Conservation (phyloP, 2,329 filamentous ascomycete genomes). For the Zasmidium citrigriseum region DNA sequence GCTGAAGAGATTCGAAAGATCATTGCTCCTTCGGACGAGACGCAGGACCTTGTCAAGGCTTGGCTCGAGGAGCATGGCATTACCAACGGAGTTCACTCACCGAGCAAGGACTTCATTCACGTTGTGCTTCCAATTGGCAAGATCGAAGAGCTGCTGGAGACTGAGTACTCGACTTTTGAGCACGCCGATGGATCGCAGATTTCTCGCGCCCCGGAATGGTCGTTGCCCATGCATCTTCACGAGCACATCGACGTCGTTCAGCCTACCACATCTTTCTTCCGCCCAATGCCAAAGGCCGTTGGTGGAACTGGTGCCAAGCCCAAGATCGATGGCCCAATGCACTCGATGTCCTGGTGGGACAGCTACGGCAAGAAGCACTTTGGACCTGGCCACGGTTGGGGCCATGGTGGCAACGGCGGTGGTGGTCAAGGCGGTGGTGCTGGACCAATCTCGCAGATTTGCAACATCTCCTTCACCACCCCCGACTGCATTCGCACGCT, state of each 20-base stretch:
- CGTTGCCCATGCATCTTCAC: slow-evolving; percentile 59
- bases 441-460: slow-evolving; percentile 34
- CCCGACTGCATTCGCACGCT: slow-evolving; percentile 56
- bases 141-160: slow-evolving; percentile 56
- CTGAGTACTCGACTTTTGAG: slow-evolving; percentile 55
- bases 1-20: slow-evolving; percentile 55
- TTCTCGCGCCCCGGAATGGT: slow-evolving; percentile 58
- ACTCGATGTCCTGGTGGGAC: slow-evolving; percentile 23
- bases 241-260: slow-evolving; percentile 61
- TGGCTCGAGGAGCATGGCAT: slow-evolving; percentile 60
- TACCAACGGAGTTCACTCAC: slow-evolving; percentile 46
- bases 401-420: not conserved
- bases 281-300: slow-evolving; percentile 33
- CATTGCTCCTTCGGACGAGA: slow-evolving; percentile 55
- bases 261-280: slow-evolving; percentile 62
- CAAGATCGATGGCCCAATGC: slow-evolving; percentile 17
- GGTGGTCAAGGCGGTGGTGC: slow-evolving; percentile 3
- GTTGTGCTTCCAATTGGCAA: slow-evolving; percentile 53
- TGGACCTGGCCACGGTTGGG: not conserved
- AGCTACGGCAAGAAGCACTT: slow-evolving; percentile 20
- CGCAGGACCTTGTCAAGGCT: slow-evolving; percentile 54
- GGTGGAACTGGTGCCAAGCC: not conserved
- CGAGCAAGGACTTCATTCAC: slow-evolving; percentile 60
- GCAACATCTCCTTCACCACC: slow-evolving; percentile 53
- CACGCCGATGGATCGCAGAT: slow-evolving; percentile 50